phyloP scores from a whole-genome alignment of 768 basidiomycete genomes.

The Hypsizygus marmoreus region DNA sequence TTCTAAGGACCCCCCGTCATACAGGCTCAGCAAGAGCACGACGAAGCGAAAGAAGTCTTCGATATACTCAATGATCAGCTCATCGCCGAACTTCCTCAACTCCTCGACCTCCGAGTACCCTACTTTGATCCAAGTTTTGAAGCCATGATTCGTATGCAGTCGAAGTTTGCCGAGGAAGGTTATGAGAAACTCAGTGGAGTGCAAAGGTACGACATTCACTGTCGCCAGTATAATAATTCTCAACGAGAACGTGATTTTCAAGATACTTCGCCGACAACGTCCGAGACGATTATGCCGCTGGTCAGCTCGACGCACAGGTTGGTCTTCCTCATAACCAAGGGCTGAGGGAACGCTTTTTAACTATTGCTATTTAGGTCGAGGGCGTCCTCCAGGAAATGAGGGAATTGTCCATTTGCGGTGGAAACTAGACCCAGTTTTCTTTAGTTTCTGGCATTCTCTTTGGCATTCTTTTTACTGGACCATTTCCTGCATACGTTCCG shows the following conservation, averaged over 20 bases:
- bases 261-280: conserved; percentile 91
- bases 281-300: conserved; percentile 95
- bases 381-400: conserved; percentile 96
- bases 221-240: conserved; percentile 1
- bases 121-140: conserved; percentile 99
- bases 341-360: not conserved
- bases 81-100: conserved; percentile 85
- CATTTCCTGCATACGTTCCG: too few species aligned
- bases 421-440: conserved; percentile 25
- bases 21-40: conserved; percentile 93
- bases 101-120: conserved; percentile 93
- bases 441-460: not conserved
- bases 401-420: conserved; percentile 92
- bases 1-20: too few species aligned
- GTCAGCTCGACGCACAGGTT: conserved; percentile 93
- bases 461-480: not conserved
- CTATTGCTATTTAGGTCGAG: conserved; percentile 65
- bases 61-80: conserved; percentile 92
- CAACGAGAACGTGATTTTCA: not conserved
- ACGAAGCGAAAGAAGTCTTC: conserved; percentile 93
- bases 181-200: conserved; percentile 97
- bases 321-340: conserved; percentile 10
- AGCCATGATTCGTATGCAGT: conserved; percentile 97
- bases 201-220: conserved; percentile 60
- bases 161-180: conserved; percentile 96